phyloP scores from a whole-genome alignment of 73 alveolate genomes.

The Blepharisma stoltei region DNA sequence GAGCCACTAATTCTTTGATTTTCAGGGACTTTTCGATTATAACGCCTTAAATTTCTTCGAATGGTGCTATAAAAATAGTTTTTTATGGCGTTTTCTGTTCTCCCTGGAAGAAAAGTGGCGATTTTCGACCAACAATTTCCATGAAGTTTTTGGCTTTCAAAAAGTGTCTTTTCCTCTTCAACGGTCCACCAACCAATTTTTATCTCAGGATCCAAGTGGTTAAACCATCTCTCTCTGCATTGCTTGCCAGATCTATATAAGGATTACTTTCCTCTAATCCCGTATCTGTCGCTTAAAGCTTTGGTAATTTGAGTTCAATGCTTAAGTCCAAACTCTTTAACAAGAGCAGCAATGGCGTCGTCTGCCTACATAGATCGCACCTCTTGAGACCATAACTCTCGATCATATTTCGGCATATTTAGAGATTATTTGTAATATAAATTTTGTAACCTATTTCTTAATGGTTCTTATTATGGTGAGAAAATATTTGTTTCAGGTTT shows the following conservation, averaged over 20 bases:
- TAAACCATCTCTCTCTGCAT: constrained; percentile 81
- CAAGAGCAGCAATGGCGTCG: neutral
- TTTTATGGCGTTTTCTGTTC: constrained; percentile 78
- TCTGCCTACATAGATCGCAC: too few species aligned
- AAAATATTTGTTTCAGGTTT: too few species aligned
- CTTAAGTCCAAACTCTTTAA: neutral
- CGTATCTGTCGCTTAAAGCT: constrained; percentile 10
- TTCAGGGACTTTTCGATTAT: too few species aligned
- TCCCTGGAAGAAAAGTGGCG: constrained; percentile 55
- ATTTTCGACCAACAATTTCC: constrained; percentile 83
- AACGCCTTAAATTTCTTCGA: too few species aligned
- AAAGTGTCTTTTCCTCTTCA: constrained; percentile 66
- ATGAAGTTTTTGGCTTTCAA: constrained; percentile 59
- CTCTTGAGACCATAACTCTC: too few species aligned
- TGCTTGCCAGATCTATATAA: constrained; percentile 66
- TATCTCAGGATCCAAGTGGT: constrained; percentile 68
- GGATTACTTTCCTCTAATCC: constrained; percentile 8
- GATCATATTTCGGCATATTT: too few species aligned
- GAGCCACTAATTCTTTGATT: too few species aligned
- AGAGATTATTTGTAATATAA: too few species aligned
- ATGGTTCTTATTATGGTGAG: too few species aligned
- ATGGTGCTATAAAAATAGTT: constrained; percentile 44
- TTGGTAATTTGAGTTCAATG: constrained; percentile 46
- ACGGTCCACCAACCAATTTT: constrained; percentile 64
- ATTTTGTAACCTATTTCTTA: too few species aligned